These are phyloP conservation scores for Chamaecyparis obtusa DNA, from an alignment of 75 land plant genomes.

Conservation along the genomic window DNA sequence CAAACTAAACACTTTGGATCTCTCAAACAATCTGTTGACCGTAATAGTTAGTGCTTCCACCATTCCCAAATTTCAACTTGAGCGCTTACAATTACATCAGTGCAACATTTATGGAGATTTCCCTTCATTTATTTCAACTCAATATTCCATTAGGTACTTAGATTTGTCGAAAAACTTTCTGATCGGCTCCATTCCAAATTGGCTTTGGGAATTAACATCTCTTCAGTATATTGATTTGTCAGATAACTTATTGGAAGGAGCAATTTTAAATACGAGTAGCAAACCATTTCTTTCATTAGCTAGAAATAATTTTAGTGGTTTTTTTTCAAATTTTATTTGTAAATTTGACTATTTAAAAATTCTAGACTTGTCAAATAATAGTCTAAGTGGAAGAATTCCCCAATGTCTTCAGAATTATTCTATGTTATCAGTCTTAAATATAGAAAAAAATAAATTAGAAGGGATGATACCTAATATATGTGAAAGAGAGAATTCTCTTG, in stretches of 20 bases:
- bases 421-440: neutral
- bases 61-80: neutral
- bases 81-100: neutral
- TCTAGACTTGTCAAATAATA: neutral
- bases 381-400: neutral
- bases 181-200: too few relatives aligned
- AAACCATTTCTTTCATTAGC: too few relatives aligned
- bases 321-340: too few relatives aligned
- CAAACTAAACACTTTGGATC: neutral
- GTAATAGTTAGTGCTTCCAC: too few relatives aligned
- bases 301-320: too few relatives aligned
- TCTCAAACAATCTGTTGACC: neutral
- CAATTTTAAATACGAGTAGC: too few relatives aligned
- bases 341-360: too few relatives aligned
- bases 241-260: too few relatives aligned
- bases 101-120: neutral
- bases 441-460: neutral
- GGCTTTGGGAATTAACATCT: too few relatives aligned
- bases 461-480: too few relatives aligned
- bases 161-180: neutral
- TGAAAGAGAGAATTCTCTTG: too few relatives aligned
- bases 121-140: neutral
- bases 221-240: too few relatives aligned
- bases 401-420: neutral
- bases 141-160: conserved; percentile 5